phyloP scores from a whole-genome alignment of 2,329 filamentous ascomycete species.

The Xylaria sp. region DNA sequence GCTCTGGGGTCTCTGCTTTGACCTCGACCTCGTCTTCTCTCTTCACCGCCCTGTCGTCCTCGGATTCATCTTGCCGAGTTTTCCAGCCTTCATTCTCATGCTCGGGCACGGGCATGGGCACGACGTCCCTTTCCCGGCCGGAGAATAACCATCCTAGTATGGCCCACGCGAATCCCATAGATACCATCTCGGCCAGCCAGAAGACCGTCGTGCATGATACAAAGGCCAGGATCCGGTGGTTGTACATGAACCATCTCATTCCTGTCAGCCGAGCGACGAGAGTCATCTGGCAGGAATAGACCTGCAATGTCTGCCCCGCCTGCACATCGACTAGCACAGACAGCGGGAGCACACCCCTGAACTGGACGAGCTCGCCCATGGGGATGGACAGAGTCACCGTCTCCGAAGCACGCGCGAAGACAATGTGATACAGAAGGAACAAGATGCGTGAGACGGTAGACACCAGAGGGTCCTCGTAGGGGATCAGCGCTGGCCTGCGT shows the following conservation, averaged over 20 bases:
- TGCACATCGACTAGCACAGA: conserved; percentile 72
- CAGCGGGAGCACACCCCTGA: conserved; percentile 60
- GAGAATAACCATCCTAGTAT: conserved; percentile 56
- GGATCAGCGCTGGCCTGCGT: conserved; percentile 79
- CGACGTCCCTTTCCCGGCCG: conserved; percentile 12
- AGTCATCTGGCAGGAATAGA: conserved; percentile 75
- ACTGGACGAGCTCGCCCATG: conserved; percentile 79
- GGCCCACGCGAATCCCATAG: conserved; percentile 73
- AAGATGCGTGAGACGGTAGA: conserved; percentile 68
- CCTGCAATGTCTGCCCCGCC: conserved; percentile 74
- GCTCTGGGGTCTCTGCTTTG: conserved; percentile 41
- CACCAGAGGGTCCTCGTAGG: conserved; percentile 78
- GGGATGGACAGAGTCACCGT: conserved; percentile 70
- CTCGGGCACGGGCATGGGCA: not conserved
- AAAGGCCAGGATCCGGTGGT: conserved; percentile 77
- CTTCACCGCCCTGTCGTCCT: conserved; percentile 12
- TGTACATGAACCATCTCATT: conserved; percentile 86
- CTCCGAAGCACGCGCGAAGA: conserved; percentile 72
- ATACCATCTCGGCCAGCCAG: conserved; percentile 79
- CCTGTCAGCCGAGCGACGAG: conserved; percentile 82
- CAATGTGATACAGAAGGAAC: conserved; percentile 74
- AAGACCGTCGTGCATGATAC: conserved; percentile 75
- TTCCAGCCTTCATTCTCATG: not conserved
- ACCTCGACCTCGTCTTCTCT: conserved; percentile 36
- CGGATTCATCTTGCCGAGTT: not conserved